Evolutionary conservation across 202 grass and related monocot genomes (phyloP), one percentile per base, ranked within the genome.

Genomic region (Brachypodium distachyon): DNA sequence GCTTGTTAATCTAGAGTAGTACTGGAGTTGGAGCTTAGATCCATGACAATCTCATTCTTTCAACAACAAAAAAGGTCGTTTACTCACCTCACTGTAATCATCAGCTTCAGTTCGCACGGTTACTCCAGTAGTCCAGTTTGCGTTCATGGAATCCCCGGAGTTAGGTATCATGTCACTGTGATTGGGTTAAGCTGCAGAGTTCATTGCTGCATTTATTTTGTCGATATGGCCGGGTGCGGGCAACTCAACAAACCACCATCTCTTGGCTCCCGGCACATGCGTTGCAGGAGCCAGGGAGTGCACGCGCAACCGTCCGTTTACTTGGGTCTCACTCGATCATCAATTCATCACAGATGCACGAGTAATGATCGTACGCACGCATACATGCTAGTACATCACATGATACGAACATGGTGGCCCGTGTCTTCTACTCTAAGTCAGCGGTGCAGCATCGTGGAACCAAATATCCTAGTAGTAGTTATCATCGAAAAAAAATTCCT

Each of bases 401-500:
- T n/a, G n/a, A n/a, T n/a, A n/a, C n/a, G n/a, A n/a, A n/a, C n/a
- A n/a, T n/a, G n/a, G n/a, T n/a, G 32, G 60, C 50, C 61, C 68
- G 71, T 77, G 72, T 25, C 74, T 77, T 82, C 1, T 28, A 65
- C 78, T 82, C 65, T 21, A 87, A 82, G 84, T 33, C 65, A 33
- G 41, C 31, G 10, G 28, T 25, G n/a, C n/a, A n/a, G n/a, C n/a
- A n/a, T n/a, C n/a, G n/a, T n/a, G n/a, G n/a, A n/a, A n/a, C n/a
- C n/a, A n/a, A n/a, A n/a, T n/a, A n/a, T n/a, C n/a, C n/a, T n/a
- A n/a, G n/a, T n/a, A n/a, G n/a, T n/a, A n/a, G n/a, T n/a, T n/a
- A n/a, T n/a, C n/a, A n/a, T n/a, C n/a, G n/a, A n/a, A n/a, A n/a
- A n/a, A n/a, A n/a, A n/a, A n/a, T n/a, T n/a, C n/a, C n/a, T n/a